phyloP scores from a whole-genome alignment of 2,329 filamentous ascomycete species.

The Aspergillus japonicus region DNA sequence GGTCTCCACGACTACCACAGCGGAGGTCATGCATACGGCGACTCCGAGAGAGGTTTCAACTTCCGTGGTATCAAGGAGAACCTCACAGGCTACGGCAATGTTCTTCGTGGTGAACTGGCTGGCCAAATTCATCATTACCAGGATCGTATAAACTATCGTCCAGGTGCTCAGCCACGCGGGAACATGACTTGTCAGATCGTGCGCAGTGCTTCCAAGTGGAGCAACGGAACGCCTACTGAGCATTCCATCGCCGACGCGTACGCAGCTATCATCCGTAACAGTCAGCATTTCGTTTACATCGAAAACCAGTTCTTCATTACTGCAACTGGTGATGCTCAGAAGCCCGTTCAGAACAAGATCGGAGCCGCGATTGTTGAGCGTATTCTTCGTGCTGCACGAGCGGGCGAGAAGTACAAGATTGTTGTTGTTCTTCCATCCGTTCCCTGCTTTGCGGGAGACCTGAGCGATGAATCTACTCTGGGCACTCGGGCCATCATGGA shows the following conservation, averaged over 20 bases:
- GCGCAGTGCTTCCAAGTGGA: constrained; percentile 91
- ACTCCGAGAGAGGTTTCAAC: constrained; percentile 32
- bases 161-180: constrained; percentile 23
- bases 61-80: constrained; percentile 40
- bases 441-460: constrained; percentile 89
- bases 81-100: constrained; percentile 38
- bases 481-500: constrained; percentile 97
- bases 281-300: constrained; percentile 92
- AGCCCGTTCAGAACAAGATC: constrained; percentile 83
- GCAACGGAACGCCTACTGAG: constrained; percentile 78
- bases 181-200: constrained; percentile 51
- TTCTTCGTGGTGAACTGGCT: constrained; percentile 41
- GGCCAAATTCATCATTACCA: constrained; percentile 48
- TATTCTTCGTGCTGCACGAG: constrained; percentile 74
- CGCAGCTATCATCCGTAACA: constrained; percentile 76
- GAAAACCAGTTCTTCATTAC: constrained; percentile 99
- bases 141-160: constrained; percentile 32
- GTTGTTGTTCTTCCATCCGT: constrained; percentile 88
- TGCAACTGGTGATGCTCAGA: constrained; percentile 80
- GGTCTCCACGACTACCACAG: constrained; percentile 37
- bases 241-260: constrained; percentile 88
- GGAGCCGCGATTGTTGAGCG: constrained; percentile 92
- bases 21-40: constrained; percentile 31
- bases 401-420: constrained; percentile 82
- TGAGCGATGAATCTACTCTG: constrained; percentile 76